phyloP scores from a whole-genome alignment of 2,329 filamentous ascomycete species.

The Fusarium cyanostomum region DNA sequence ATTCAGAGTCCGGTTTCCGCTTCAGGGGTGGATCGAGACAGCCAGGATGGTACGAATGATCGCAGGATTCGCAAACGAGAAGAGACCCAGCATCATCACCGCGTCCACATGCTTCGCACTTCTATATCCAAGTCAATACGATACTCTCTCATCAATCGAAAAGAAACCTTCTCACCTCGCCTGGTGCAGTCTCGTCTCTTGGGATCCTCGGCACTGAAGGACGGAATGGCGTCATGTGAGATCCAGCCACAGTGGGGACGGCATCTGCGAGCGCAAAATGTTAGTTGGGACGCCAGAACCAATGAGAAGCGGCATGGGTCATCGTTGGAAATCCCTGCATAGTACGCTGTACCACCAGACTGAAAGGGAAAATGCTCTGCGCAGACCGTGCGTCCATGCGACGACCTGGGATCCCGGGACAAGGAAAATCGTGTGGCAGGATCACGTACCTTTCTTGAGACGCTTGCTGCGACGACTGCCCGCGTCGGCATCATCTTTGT shows the following conservation, averaged over 20 bases:
- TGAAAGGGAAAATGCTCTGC: conserved; percentile 34
- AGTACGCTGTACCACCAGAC: conserved; percentile 24
- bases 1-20: conserved; percentile 82
- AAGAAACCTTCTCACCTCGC: conserved; percentile 49
- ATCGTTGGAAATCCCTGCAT: conserved; percentile 41
- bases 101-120: conserved; percentile 87
- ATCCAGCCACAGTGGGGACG: conserved; percentile 89
- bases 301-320: conserved; percentile 34
- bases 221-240: conserved; percentile 94
- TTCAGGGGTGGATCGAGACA: conserved; percentile 90
- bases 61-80: conserved; percentile 89
- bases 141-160: conserved; percentile 34
- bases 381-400: conserved; percentile 24
- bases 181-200: conserved; percentile 59
- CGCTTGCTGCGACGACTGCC: conserved; percentile 89
- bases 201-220: conserved; percentile 76
- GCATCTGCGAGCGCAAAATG: conserved; percentile 53
- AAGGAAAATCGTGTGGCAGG: conserved; percentile 1
- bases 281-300: conserved; percentile 31
- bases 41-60: conserved; percentile 83
- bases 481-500: conserved; percentile 69
- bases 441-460: conserved; percentile 71
- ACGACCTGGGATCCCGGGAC: conserved; percentile 14
- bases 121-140: conserved; percentile 51
- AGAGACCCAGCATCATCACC: conserved; percentile 76